These are phyloP conservation scores for Solanum chacoense DNA, from an alignment of 305 asterid species.

Conservation along the genomic window DNA sequence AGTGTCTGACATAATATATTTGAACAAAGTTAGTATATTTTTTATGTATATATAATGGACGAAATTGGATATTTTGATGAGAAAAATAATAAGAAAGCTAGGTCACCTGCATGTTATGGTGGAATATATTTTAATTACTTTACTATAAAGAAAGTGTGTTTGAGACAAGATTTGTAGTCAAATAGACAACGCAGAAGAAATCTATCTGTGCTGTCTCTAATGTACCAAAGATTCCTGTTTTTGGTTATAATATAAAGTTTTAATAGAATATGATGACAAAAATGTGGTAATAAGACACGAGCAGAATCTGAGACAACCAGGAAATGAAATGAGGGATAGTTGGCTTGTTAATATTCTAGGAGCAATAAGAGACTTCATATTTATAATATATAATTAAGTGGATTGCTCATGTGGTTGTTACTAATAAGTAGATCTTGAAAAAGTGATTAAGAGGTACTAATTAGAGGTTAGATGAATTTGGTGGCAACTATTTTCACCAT, in stretches of 20 bases:
- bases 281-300: conserved; percentile 5
- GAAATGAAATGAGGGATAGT: conserved; percentile 15
- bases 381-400: neutral
- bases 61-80: neutral
- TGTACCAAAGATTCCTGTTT: neutral
- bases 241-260: neutral
- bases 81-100: conserved; percentile 18
- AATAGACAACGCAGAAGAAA: conserved; percentile 46
- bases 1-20: conserved; percentile 25
- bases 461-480: conserved; percentile 1
- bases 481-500: conserved; percentile 25
- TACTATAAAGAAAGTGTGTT: neutral
- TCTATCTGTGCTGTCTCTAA: conserved; percentile 50
- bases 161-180: conserved; percentile 38
- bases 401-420: conserved; percentile 13
- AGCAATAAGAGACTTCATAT: neutral
- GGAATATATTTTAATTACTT: neutral
- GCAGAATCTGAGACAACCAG: conserved; percentile 28
- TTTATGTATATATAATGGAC: neutral
- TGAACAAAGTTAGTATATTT: conserved; percentile 1
- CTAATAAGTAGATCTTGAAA: conserved; percentile 1
- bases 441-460: neutral
- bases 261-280: conserved; percentile 16
- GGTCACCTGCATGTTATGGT: conserved; percentile 68
- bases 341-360: conserved; percentile 14